phyloP scores from a whole-genome alignment of 257 asterid genomes.

The Oldenlandia corymbosa region DNA sequence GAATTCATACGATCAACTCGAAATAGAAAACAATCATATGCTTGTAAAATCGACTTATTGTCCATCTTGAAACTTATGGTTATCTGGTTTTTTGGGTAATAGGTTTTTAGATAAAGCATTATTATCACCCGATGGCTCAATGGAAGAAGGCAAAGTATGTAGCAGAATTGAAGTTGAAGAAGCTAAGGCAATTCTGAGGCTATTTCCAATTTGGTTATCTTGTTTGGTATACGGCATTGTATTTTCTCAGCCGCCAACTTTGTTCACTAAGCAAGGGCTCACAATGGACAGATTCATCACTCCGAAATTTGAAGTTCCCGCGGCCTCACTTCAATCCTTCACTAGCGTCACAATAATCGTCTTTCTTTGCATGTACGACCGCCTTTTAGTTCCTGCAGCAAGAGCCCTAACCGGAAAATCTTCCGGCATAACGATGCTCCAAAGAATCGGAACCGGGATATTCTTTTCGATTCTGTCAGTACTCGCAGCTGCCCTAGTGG shows the following conservation, averaged over 20 bases:
- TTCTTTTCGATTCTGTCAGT: slow-evolving; percentile 19
- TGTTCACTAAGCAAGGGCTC: slow-evolving; percentile 29
- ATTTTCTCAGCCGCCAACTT: slow-evolving; percentile 24
- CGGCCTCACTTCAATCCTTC: slow-evolving; percentile 13
- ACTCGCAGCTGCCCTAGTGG: slow-evolving; percentile 22
- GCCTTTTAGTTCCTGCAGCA: slow-evolving; percentile 18
- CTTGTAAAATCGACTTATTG: background rate
- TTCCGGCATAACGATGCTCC: slow-evolving; percentile 29
- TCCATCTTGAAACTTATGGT: background rate
- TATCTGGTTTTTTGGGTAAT: background rate
- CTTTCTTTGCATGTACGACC: slow-evolving; percentile 20
- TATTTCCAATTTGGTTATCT: slow-evolving; percentile 28
- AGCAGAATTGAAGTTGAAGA: slow-evolving; percentile 10
- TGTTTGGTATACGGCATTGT: slow-evolving; percentile 28
- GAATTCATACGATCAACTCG: background rate
- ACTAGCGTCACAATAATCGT: slow-evolving; percentile 7
- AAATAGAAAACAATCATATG: background rate
- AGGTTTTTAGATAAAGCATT: slow-evolving; percentile 10
- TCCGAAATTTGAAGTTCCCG: slow-evolving; percentile 13
- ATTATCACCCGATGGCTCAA: background rate
- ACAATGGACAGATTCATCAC: slow-evolving; percentile 24
- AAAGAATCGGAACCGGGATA: slow-evolving; percentile 24
- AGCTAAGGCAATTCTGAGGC: slow-evolving; percentile 16
- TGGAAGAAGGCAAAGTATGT: background rate
- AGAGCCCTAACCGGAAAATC: slow-evolving; percentile 20